Evolutionary conservation across 208 protist genomes (phyloP).

Genomic region (Crithidia fasciculata): DNA sequence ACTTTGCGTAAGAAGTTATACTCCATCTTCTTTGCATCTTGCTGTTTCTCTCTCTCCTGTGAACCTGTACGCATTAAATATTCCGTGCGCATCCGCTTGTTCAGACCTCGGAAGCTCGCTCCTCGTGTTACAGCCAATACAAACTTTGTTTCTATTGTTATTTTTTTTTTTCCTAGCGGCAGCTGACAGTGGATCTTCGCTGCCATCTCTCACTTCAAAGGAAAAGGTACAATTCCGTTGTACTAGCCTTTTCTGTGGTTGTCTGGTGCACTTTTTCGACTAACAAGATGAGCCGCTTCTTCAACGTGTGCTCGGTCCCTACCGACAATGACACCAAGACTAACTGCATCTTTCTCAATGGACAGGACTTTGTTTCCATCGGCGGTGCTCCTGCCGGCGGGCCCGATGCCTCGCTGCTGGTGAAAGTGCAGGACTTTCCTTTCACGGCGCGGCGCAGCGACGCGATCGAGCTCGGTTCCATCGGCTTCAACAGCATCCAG

Average conservation of each 20-base stretch:
- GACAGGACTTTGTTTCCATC: constrained; percentile 17
- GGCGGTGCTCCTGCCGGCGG: constrained; percentile 27
- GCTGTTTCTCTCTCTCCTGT: too few relatives aligned
- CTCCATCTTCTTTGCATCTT: too few relatives aligned
- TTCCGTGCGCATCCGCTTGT: too few relatives aligned
- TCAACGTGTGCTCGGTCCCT: constrained; percentile 57
- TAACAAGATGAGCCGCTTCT: constrained; percentile 34
- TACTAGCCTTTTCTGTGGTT: background rate
- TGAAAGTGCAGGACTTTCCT: constrained; percentile 67
- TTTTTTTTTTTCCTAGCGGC: too few relatives aligned
- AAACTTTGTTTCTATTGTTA: too few relatives aligned
- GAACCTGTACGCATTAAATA: too few relatives aligned
- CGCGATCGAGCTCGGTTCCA: constrained; percentile 42
- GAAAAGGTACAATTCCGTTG: background rate
- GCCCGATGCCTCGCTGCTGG: constrained; percentile 21
- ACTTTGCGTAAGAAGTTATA: too few relatives aligned
- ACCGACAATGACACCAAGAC: constrained; percentile 67
- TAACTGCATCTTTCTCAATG: constrained; percentile 73
- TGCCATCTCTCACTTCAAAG: too few relatives aligned
- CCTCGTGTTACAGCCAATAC: too few relatives aligned
- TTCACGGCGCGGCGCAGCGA: constrained; percentile 48
- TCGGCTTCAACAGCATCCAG: constrained; percentile 86
- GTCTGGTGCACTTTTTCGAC: background rate
- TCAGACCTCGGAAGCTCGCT: too few relatives aligned
- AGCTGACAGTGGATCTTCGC: too few relatives aligned